Conservation (phyloP, 2,329 filamentous ascomycete species). For the Ophiosphaerella herpotricha region DNA sequence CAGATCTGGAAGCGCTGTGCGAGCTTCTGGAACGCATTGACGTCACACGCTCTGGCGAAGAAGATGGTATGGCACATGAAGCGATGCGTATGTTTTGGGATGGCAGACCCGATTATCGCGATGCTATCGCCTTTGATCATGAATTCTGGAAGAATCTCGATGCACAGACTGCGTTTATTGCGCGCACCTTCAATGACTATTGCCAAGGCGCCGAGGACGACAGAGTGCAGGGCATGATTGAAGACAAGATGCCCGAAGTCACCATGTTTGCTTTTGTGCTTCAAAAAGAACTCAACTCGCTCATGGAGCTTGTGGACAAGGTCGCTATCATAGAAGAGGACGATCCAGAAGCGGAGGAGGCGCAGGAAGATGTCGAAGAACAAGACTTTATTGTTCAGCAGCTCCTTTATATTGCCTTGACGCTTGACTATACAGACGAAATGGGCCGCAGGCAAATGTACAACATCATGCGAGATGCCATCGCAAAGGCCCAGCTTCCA, state of each 20-base stretch:
- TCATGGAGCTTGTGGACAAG: constrained; percentile 66
- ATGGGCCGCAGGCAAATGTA: constrained; percentile 97
- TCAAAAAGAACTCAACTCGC: constrained; percentile 74
- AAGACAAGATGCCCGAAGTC: constrained; percentile 95
- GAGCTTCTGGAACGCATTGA: constrained; percentile 95
- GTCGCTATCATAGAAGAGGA: constrained; percentile 59
- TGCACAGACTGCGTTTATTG: constrained; percentile 87
- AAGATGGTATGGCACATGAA: constrained; percentile 87
- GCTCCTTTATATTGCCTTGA: constrained; percentile 86
- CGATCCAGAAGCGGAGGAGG: constrained; percentile 63
- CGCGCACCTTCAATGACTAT: constrained; percentile 91
- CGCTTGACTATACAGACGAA: constrained; percentile 96
- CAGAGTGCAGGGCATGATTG: constrained; percentile 74
- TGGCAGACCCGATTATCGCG: constrained; percentile 80
- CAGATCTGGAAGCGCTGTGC: constrained; percentile 77
- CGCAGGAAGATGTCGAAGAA: constrained; percentile 82
- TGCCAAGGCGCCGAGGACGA: constrained; percentile 75
- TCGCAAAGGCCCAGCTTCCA: constrained; percentile 84
- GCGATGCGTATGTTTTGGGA: constrained; percentile 98
- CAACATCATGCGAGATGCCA: constrained; percentile 79
- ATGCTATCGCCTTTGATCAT: constrained; percentile 73
- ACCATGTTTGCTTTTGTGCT: constrained; percentile 88
- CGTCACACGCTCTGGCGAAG: constrained; percentile 84
- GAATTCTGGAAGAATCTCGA: constrained; percentile 79
- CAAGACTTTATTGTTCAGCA: constrained; percentile 97